Conservation (phyloP, 257 asterid genomes). For the Gentiana dahurica region DNA sequence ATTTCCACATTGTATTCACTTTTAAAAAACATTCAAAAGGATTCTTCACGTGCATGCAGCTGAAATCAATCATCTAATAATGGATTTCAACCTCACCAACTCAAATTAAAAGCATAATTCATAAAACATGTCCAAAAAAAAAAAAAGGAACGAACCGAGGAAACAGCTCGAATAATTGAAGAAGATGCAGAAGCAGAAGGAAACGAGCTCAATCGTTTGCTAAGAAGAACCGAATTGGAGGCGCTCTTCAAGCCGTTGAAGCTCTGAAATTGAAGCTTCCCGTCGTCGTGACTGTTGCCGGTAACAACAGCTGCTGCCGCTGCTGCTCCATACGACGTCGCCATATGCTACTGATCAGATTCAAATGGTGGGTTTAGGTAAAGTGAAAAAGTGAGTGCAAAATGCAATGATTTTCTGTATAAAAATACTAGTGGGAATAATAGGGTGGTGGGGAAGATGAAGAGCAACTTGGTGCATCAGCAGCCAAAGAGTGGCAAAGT, state of each 20-base stretch:
- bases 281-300: conserved; percentile 4
- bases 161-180: conserved; percentile 56
- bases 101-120: background rate
- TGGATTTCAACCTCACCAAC: background rate
- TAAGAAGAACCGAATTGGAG: conserved; percentile 25
- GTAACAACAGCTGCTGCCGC: background rate
- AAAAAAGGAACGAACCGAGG: conserved; percentile 35
- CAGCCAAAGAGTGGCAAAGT: too few relatives aligned
- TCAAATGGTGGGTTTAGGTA: too few relatives aligned
- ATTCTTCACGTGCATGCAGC: too few relatives aligned
- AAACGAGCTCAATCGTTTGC: conserved; percentile 17
- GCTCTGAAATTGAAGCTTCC: conserved; percentile 19
- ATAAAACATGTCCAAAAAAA: background rate
- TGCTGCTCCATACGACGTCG: conserved; percentile 30
- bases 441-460: conserved; percentile 11
- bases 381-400: too few relatives aligned
- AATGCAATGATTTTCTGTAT: background rate
- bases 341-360: conserved; percentile 9
- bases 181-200: conserved; percentile 19
- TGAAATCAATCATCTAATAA: too few relatives aligned
- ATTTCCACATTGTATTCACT: too few relatives aligned
- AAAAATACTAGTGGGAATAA: background rate
- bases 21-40: too few relatives aligned
- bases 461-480: background rate
- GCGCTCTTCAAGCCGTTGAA: conserved; percentile 22